Evolutionary conservation across 441 rosid species (phyloP), one percentile per base, ranked within the genome.

Genomic region (Gossypium aridum): DNA sequence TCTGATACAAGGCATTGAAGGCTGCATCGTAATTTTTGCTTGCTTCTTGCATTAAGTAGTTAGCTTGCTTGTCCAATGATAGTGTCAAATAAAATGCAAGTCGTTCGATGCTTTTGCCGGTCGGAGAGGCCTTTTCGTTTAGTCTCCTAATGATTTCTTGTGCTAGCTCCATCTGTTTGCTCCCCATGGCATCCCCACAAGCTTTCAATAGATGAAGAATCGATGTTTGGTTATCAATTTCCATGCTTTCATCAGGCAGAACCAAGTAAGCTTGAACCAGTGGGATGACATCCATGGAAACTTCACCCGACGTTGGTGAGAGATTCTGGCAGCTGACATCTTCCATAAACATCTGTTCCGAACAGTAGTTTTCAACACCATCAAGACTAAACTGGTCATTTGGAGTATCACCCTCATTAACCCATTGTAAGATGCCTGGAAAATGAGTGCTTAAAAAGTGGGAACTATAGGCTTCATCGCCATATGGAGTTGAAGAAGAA

Each of bases 171-270:
- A 61, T 75, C 63, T 60, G 79, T n/a, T 73, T 73, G 12, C 13
- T 72, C 71, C 77, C 83, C 28, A 26, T 67, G 65, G 86, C 87
- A 53, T 82, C 90, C 65, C 86, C 81, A 71, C 56, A 85, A 26
- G 90, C 88, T 70, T 77, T 70, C 47, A 83, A 67, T 56, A 83
- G 79, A 77, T 79, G 84, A 7, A 56, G 49, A 25, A 82, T 76
- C 75, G 70, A 64, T 61, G 78, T 31, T 8, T 77, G 63, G 26
- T 43, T 56, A 74, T 84, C 85, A 1, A 80, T 7, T 66, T 78
- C 87, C 80, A 64, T 79, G n/a, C 66, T 74, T 31, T 26, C 77
- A 13, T 49, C 19, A 5, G 81, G 81, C 53, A 83, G 60, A 37
- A 82, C 54, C 71, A 73, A 31, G 47, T 53, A 23, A 67, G 28